These are phyloP conservation scores for Coemansia sp. DNA, from an alignment of 192 early-diverging fungal genomes.

Conservation along the genomic window DNA sequence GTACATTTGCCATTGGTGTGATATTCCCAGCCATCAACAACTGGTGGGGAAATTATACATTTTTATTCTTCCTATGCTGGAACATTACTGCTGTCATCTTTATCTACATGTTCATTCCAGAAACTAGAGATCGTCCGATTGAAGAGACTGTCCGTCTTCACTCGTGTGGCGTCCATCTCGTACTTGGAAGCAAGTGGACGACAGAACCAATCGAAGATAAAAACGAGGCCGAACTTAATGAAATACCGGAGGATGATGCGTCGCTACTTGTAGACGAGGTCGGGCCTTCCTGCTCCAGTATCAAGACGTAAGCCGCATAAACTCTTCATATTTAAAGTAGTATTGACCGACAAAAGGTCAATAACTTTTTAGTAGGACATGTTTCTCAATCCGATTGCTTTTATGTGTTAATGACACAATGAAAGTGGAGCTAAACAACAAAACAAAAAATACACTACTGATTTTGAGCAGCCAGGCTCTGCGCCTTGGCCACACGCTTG, in stretches of 20 bases:
- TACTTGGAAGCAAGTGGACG: slow-evolving; percentile 44
- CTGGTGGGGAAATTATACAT: slow-evolving; percentile 55
- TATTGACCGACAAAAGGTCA: neutral
- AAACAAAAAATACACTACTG: neutral
- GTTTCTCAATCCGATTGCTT: neutral
- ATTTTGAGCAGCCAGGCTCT: slow-evolving; percentile 13
- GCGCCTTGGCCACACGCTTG: slow-evolving; percentile 34
- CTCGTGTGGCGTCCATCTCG: slow-evolving; percentile 46
- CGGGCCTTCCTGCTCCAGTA: neutral
- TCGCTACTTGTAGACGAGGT: neutral
- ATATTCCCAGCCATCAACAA: slow-evolving; percentile 58
- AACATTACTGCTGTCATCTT: slow-evolving; percentile 64
- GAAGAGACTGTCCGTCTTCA: slow-evolving; percentile 59
- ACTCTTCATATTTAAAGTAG: neutral
- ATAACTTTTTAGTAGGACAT: too few relatives aligned
- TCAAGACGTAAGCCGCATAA: neutral
- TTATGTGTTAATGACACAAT: neutral
- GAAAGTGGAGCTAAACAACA: neutral
- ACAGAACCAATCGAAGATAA: slow-evolving; percentile 23
- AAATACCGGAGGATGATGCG: neutral
- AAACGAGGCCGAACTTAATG: slow-evolving; percentile 8
- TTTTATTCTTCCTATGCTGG: slow-evolving; percentile 67
- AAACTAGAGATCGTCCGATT: slow-evolving; percentile 74
- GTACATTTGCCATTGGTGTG: slow-evolving; percentile 60
- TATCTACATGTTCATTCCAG: slow-evolving; percentile 68